Evolutionary conservation across 2,329 filamentous ascomycete species (phyloP).

Genomic region (Nemania diffusa): DNA sequence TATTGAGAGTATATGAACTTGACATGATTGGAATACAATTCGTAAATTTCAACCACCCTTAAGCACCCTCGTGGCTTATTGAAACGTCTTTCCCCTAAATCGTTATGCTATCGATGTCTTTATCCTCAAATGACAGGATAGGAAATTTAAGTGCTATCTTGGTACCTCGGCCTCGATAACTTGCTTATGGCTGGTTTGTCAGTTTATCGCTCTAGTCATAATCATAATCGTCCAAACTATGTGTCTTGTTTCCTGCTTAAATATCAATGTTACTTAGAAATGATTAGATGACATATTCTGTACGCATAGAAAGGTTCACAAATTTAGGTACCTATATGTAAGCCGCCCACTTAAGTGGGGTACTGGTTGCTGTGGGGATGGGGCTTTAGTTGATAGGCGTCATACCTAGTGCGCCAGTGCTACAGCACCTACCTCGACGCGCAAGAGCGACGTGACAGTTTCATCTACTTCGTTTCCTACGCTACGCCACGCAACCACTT

Average conservation of each 20-base stretch:
- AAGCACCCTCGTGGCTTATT: not conserved
- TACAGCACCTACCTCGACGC: not conserved
- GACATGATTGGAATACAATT: not conserved
- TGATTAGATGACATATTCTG: too few species aligned
- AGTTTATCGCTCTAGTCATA: not conserved
- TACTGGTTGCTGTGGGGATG: slow-evolving; percentile 32
- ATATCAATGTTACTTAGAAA: too few species aligned
- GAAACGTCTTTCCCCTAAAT: not conserved
- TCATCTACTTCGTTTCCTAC: not conserved
- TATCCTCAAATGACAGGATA: too few species aligned
- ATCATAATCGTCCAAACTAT: not conserved
- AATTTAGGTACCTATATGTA: too few species aligned
- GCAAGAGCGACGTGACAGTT: not conserved
- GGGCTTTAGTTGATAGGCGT: too few species aligned
- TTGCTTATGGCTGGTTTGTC: not conserved
- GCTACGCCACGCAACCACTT: slow-evolving; percentile 6
- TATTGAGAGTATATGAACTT: not conserved
- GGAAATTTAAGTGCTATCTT: too few species aligned
- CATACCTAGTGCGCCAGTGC: not conserved
- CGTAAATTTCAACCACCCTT: not conserved
- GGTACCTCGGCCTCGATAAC: not conserved
- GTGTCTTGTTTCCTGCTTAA: too few species aligned
- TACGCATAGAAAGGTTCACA: too few species aligned
- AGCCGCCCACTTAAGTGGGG: slow-evolving; percentile 4
- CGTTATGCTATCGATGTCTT: too few species aligned